Percentiles rank a stretch among this genome's conserved stretches.
These are phyloP conservation scores for Smallanthus sonchifolius DNA, from an alignment of 129 eudicot species.

Conservation along the genomic window DNA sequence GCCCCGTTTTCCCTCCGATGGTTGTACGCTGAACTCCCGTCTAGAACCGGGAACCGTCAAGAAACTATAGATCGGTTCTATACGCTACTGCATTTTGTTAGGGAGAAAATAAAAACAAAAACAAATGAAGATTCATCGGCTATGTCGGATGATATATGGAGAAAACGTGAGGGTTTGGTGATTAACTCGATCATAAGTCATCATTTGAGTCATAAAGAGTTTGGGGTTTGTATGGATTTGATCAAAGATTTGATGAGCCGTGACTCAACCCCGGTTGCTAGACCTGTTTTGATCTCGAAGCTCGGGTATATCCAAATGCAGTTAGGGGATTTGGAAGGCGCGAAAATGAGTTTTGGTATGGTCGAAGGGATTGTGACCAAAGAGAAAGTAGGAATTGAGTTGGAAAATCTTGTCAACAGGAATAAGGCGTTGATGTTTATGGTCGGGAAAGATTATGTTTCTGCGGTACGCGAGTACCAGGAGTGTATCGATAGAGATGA, in stretches of 20 bases:
- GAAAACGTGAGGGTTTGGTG: constrained; percentile 63
- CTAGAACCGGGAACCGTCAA: constrained; percentile 41
- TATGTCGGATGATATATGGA: constrained; percentile 47
- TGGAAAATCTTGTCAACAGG: constrained; percentile 72
- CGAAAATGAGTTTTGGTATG: constrained; percentile 43
- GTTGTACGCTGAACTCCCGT: constrained; percentile 73
- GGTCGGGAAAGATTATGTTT: constrained; percentile 88
- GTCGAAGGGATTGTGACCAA: constrained; percentile 45
- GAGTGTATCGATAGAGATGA: constrained; percentile 87
- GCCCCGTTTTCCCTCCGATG: constrained; percentile 78
- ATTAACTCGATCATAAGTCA: constrained; percentile 55
- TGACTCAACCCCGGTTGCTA: constrained; percentile 18
- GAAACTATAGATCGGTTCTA: constrained; percentile 74
- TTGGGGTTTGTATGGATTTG: constrained; percentile 58
- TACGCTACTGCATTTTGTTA: constrained; percentile 47
- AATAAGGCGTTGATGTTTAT: constrained; percentile 76
- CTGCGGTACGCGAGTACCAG: constrained; percentile 91
- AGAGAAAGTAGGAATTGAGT: constrained; percentile 35
- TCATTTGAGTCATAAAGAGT: constrained; percentile 78
- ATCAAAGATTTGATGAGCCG: constrained; percentile 37
- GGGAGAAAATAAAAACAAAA: constrained; percentile 18
- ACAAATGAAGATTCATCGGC: not conserved
- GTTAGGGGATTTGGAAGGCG: constrained; percentile 80
- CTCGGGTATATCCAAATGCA: constrained; percentile 48
- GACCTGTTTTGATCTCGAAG: constrained; percentile 45